These are phyloP conservation scores for Rhodotorula paludigena DNA, from an alignment of 768 basidiomycete genomes.

Conservation along the genomic window DNA sequence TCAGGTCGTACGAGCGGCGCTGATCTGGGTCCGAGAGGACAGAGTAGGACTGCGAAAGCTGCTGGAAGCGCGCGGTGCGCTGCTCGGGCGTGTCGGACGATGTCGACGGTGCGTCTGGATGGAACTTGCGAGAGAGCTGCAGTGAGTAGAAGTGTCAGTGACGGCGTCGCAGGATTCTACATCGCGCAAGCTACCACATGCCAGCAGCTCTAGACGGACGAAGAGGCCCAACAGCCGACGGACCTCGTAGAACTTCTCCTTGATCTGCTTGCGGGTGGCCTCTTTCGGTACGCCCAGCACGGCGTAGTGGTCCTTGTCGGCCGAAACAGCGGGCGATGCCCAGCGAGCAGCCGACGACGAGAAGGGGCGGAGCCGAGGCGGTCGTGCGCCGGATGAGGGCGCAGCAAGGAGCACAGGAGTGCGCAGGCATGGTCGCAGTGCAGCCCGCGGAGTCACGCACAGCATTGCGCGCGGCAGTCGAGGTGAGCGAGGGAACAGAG, in stretches of 20 bases:
- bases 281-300: conserved; percentile 5
- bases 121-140: conserved; percentile 35
- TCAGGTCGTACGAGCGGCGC: conserved; percentile 28
- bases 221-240: neutral
- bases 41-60: conserved; percentile 31
- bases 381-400: too few relatives aligned
- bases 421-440: too few relatives aligned
- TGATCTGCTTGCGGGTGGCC: conserved; percentile 29
- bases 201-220: too few relatives aligned
- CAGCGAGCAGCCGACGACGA: neutral
- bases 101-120: conserved; percentile 36
- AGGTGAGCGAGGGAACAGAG: neutral
- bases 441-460: too few relatives aligned
- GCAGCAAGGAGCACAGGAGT: too few relatives aligned
- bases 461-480: neutral
- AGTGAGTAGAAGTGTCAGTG: neutral
- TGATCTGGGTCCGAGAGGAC: conserved; percentile 30
- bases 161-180: too few relatives aligned
- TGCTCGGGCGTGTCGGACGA: conserved; percentile 29
- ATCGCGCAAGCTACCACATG: too few relatives aligned
- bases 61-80: conserved; percentile 27
- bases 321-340: conserved; percentile 6
- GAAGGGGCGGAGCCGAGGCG: conserved; percentile 2
- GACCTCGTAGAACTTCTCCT: conserved; percentile 37
- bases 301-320: conserved; percentile 33